Percentiles rank a stretch among this genome's conserved stretches.
These are phyloP conservation scores for Nemophila menziesii DNA, from an alignment of 257 asterid species.

Conservation along the genomic window DNA sequence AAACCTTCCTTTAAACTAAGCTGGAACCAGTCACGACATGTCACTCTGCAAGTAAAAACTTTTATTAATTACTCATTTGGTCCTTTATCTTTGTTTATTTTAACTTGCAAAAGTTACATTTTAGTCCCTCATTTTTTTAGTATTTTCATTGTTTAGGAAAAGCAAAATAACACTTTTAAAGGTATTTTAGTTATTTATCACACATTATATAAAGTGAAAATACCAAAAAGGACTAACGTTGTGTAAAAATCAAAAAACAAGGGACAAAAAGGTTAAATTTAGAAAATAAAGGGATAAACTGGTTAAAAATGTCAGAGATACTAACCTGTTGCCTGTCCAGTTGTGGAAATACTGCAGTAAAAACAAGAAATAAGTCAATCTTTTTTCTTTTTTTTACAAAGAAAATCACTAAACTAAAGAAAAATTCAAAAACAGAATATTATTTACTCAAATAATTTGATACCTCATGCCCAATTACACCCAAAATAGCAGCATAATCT, in stretches of 20 bases:
- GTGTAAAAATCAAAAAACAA: not conserved
- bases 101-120: too few relatives aligned
- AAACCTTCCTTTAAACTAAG: constrained; percentile 98
- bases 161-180: too few relatives aligned
- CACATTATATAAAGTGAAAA: too few relatives aligned
- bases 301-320: too few relatives aligned
- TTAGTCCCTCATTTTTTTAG: too few relatives aligned
- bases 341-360: constrained; percentile 90
- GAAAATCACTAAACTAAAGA: not conserved
- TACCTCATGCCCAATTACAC: constrained; percentile 96
- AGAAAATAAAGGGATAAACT: constrained; percentile 2
- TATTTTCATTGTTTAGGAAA: too few relatives aligned
- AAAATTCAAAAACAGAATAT: not conserved
- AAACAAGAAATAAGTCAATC: constrained; percentile 11
- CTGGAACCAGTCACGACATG: constrained; percentile 99
- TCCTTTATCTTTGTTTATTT: too few relatives aligned
- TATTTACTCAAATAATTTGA: constrained; percentile 6
- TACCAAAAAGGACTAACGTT: too few relatives aligned
- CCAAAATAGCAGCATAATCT: constrained; percentile 96
- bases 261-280: not conserved
- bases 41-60: constrained; percentile 65
- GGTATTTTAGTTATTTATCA: too few relatives aligned
- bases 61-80: too few relatives aligned
- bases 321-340: constrained; percentile 98
- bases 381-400: not conserved